These are phyloP conservation scores for Curvularia verruculosa DNA, from an alignment of 2,329 filamentous ascomycete genomes.

Conservation along the genomic window DNA sequence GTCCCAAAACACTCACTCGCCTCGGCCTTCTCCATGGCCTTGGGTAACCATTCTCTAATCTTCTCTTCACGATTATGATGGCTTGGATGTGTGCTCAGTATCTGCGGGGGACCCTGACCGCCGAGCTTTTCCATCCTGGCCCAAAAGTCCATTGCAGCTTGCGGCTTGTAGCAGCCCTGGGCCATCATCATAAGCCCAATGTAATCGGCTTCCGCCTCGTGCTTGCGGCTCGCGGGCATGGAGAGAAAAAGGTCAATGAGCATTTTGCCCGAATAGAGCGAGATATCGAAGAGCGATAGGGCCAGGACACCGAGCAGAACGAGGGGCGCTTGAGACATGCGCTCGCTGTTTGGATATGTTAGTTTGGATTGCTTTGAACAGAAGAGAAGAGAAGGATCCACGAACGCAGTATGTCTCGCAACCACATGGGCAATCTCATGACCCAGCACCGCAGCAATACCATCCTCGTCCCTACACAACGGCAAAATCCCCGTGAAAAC, in stretches of 20 bases:
- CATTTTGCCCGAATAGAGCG: slow-evolving; percentile 47
- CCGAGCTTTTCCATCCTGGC: slow-evolving; percentile 64
- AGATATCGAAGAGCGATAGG: slow-evolving; percentile 51
- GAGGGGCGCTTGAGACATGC: slow-evolving; percentile 56
- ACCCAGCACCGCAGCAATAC: slow-evolving; percentile 75
- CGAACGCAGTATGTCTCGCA: slow-evolving; percentile 45
- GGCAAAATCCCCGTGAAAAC: slow-evolving; percentile 75
- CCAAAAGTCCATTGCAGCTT: slow-evolving; percentile 68
- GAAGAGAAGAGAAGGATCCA: neutral
- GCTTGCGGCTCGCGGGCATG: slow-evolving; percentile 70
- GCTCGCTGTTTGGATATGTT: slow-evolving; percentile 55
- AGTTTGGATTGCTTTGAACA: too few relatives aligned
- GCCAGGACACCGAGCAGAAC: slow-evolving; percentile 48
- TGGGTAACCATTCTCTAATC: slow-evolving; percentile 63
- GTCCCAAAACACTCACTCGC: slow-evolving; percentile 37
- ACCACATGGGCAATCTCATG: slow-evolving; percentile 80
- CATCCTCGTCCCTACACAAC: slow-evolving; percentile 70
- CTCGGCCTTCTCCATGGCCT: slow-evolving; percentile 50
- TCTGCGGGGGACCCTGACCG: slow-evolving; percentile 66
- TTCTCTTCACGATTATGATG: slow-evolving; percentile 69
- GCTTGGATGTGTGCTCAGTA: slow-evolving; percentile 78
- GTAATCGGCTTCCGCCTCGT: slow-evolving; percentile 80
- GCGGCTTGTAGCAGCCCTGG: slow-evolving; percentile 76
- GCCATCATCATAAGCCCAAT: slow-evolving; percentile 85
- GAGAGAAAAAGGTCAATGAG: slow-evolving; percentile 69